A percentile compares a stretch with the other conserved stretches of the same genome.
Conservation (phyloP, 805 yeast species). For the Citeromyces matritensis region DNA sequence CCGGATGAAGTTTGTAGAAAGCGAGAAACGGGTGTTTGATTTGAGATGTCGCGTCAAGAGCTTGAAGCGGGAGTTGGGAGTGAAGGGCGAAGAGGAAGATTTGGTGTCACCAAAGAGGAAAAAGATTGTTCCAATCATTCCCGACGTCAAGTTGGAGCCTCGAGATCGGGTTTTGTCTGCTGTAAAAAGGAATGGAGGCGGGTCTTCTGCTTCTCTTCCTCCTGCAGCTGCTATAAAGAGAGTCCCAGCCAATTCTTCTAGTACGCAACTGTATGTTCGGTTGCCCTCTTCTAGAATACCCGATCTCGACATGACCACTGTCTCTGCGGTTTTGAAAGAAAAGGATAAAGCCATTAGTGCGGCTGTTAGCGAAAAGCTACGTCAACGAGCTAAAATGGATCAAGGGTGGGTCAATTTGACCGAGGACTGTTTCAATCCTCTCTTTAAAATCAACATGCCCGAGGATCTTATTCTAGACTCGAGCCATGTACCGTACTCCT, state of each 20-base stretch:
- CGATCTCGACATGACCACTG: slow-evolving; percentile 78
- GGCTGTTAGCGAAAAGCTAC: slow-evolving; percentile 77
- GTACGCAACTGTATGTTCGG: slow-evolving; percentile 69
- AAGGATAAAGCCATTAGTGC: slow-evolving; percentile 66
- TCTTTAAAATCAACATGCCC: slow-evolving; percentile 50
- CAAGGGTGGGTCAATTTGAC: slow-evolving; percentile 72
- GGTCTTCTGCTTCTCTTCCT: slow-evolving; percentile 1
- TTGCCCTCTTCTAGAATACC: slow-evolving; percentile 87
- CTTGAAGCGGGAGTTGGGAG: slow-evolving; percentile 59
- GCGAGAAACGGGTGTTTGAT: slow-evolving; percentile 57
- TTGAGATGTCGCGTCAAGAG: slow-evolving; percentile 57
- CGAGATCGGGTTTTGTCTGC: too few relatives aligned
- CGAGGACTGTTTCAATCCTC: slow-evolving; percentile 77
- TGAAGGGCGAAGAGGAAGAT: slow-evolving; percentile 77
- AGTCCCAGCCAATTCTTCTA: slow-evolving; percentile 14
- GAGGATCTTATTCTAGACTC: slow-evolving; percentile 31
- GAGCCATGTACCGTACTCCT: slow-evolving; percentile 63
- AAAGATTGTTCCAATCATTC: slow-evolving; percentile 17
- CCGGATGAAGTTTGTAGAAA: slow-evolving; percentile 42
- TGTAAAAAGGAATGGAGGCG: slow-evolving; percentile 4
- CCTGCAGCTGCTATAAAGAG: slow-evolving; percentile 3
- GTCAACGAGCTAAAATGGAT: slow-evolving; percentile 54
- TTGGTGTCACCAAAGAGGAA: slow-evolving; percentile 66
- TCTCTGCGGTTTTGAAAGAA: slow-evolving; percentile 55
- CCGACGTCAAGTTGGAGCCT: slow-evolving; percentile 5